Evolutionary conservation across 179 eudicot genomes (phyloP), one percentile per base, ranked within the genome.

Genomic region (Sideroxylon spinosum): DNA sequence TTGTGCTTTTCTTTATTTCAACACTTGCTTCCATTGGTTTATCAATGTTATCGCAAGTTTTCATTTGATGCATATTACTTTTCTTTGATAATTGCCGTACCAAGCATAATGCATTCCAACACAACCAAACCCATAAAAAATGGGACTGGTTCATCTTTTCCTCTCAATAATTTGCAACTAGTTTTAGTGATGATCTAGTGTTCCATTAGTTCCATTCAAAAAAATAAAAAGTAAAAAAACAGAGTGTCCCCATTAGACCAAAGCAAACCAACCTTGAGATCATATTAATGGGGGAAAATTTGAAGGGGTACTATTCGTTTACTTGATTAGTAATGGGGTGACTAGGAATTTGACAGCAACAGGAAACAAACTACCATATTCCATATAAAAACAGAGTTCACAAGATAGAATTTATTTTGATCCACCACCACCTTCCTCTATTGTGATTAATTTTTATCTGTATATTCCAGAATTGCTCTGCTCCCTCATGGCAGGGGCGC

Each of bases 401-500:
- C 52, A 67, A 68, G 11, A 68, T 46, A 22, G 22, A 37, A 76
- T 60, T 61, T 12, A 22, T 60, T 17, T 53, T 72, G 32, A 60
- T 20, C 2, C 29, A 57, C 25, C 57, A 22, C 37, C 23, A 26
- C 11, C 49, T 56, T 55, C 62, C 25, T 37, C 46, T 5, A 1
- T 28, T 65, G 29, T 28, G 44, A 37, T 37, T 37, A 37, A 37
- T 37, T 37, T 37, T 3, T 37, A 6, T 26, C 46, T 25, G n/a
- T 29, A 37, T 29, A 68, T 29, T 4, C 10, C 76, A 65, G 61
- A 49, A 56, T 64, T 71, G 60, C 10, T 75, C 56, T 62, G 55
- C 68, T 62, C 16, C 37, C 49, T 11, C 16, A 87, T 89, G 92
- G 87, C 86, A 48, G 89, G 85, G 81, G 85, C 67, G n/a, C 81